These are phyloP conservation scores for Umbilicus rupestris DNA, from an alignment of 164 flowering plant genomes.

Conservation along the genomic window DNA sequence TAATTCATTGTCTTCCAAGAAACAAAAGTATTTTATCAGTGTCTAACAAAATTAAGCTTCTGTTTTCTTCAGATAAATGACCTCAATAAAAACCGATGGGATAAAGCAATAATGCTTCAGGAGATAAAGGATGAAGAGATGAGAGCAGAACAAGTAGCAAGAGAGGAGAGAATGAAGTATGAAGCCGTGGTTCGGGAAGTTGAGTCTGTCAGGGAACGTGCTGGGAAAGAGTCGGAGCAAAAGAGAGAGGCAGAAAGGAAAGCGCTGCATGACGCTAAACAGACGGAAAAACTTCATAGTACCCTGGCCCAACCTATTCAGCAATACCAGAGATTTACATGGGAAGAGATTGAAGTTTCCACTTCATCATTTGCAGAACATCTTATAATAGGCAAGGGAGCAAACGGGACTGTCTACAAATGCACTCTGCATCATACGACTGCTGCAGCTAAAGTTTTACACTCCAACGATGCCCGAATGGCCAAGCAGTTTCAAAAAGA, in stretches of 20 bases:
- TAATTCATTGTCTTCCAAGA: no score
- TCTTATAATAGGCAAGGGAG: conserved; percentile 66
- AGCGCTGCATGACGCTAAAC: conserved; percentile 41
- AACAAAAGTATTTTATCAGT: no score
- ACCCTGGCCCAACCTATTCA: conserved; percentile 26
- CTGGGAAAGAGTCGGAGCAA: conserved; percentile 46
- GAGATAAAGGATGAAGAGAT: conserved; percentile 43
- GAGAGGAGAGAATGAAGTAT: conserved; percentile 39
- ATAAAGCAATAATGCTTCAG: conserved; percentile 46
- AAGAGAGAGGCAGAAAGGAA: conserved; percentile 52
- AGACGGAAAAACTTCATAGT: conserved; percentile 51
- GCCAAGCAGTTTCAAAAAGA: conserved; percentile 70
- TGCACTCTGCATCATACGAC: conserved; percentile 56
- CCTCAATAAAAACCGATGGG: conserved; percentile 35
- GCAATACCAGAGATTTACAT: conserved; percentile 47
- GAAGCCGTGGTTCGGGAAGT: conserved; percentile 55
- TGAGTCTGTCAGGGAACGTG: conserved; percentile 34
- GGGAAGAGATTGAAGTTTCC: conserved; percentile 75
- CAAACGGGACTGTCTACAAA: conserved; percentile 72
- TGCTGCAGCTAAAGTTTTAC: conserved; percentile 78
- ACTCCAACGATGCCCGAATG: conserved; percentile 33
- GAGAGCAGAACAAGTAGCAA: conserved; percentile 45
- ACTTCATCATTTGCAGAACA: conserved; percentile 69
- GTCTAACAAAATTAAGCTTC: not conserved
- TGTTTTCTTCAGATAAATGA: conserved; percentile 34